Conservation (phyloP, 371 early-diverging fungal genomes). For the Lichtheimia ornata region DNA sequence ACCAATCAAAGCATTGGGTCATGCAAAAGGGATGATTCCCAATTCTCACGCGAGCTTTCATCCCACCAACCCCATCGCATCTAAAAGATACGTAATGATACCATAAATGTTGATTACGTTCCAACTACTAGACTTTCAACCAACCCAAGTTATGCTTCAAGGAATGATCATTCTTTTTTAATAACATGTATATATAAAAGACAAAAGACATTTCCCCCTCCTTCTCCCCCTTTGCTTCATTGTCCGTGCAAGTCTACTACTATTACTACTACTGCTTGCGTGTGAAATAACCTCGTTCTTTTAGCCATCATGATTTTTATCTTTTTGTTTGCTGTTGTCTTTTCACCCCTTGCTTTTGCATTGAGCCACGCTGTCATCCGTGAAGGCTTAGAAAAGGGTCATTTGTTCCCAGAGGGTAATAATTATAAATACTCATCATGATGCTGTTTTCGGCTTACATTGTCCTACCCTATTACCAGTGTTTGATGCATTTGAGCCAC, state of each 20-base stretch:
- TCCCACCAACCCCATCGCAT: neutral
- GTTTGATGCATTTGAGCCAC: slow-evolving; percentile 17
- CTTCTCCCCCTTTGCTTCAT: neutral
- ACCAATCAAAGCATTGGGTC: no score
- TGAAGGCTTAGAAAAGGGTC: slow-evolving; percentile 10
- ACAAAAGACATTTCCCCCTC: neutral
- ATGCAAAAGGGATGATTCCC: no score
- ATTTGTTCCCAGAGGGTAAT: slow-evolving; percentile 21
- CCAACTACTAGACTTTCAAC: neutral
- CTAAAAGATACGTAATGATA: neutral
- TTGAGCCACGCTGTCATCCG: slow-evolving; percentile 1
- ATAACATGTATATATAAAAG: neutral
- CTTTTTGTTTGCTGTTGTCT: neutral
- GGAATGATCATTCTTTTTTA: neutral
- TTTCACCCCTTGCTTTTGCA: slow-evolving; percentile 5
- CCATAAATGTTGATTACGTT: neutral
- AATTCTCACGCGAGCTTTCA: neutral
- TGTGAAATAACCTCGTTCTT: neutral
- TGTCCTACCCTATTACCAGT: slow-evolving; percentile 1
- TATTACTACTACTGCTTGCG: no score
- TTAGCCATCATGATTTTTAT: slow-evolving; percentile 1
- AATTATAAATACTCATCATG: neutral
- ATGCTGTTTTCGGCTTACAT: neutral
- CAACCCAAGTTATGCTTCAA: neutral
- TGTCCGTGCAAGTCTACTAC: neutral